phyloP scores from a whole-genome alignment of 2,329 filamentous ascomycete genomes.

The Colletotrichum sublineola region DNA sequence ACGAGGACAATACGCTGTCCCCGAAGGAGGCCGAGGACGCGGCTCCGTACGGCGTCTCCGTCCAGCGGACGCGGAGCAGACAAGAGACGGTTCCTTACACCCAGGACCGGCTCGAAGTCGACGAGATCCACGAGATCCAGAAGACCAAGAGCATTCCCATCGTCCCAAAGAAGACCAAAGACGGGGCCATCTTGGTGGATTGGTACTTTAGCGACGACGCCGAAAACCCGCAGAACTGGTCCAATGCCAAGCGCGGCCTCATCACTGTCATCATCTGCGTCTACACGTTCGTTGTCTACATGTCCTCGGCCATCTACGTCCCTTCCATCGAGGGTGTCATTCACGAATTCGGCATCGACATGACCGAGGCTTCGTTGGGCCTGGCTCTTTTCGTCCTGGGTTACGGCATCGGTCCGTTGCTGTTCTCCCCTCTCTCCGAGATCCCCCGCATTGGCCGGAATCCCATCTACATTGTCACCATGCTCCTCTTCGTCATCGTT shows the following conservation, averaged over 20 bases:
- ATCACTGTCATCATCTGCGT: conserved; percentile 62
- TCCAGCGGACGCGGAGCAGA: conserved; percentile 27
- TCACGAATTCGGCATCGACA: conserved; percentile 64
- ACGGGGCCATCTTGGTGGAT: conserved; percentile 66
- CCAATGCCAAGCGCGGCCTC: conserved; percentile 55
- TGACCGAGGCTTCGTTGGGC: conserved; percentile 67
- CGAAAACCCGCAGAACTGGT: conserved; percentile 70
- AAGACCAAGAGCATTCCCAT: conserved; percentile 63
- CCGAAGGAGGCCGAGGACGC: conserved; percentile 28
- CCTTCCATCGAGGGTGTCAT: conserved; percentile 63
- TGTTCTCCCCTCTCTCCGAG: conserved; percentile 77
- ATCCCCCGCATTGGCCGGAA: conserved; percentile 76
- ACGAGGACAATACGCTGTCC: conserved; percentile 18
- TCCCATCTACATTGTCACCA: conserved; percentile 75
- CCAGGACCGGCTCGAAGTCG: conserved; percentile 53
- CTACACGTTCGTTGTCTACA: conserved; percentile 73
- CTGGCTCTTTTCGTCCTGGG: conserved; percentile 74
- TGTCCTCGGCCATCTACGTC: conserved; percentile 62
- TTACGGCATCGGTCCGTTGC: conserved; percentile 72
- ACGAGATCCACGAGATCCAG: conserved; percentile 54
- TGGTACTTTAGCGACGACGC: conserved; percentile 68
- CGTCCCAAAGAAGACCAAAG: conserved; percentile 61
- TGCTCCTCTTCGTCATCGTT: conserved; percentile 77
- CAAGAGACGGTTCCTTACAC: conserved; percentile 46
- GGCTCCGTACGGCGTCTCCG: conserved; percentile 25